Evolutionary conservation across 2,329 filamentous ascomycete genomes (phyloP), one percentile per base, ranked within the genome.

Genomic region (Aspergillus clavatus): DNA sequence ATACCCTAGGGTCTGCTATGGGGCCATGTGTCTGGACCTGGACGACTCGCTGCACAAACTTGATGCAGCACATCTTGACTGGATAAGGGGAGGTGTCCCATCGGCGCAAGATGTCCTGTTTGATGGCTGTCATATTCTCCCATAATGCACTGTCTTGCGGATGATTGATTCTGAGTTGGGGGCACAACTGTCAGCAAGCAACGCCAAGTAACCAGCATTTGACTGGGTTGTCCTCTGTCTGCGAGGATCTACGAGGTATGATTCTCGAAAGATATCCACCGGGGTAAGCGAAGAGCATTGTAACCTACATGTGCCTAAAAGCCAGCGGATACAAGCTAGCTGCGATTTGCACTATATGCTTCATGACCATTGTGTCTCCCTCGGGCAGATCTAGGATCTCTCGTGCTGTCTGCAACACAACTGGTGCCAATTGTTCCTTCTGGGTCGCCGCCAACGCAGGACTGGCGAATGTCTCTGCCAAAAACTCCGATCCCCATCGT

Each of bases 401-500:
- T 62, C 82, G 80, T 54, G 98, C 69, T 21, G 85, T 87, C 56
- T 89, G 84, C 60, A 98, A 72, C 47, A 95, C 87, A 48, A 81
- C 79, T 48, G 88, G 75, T 55, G 84, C 83, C 71, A 93, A 76
- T 50, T 82, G 83, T 74, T 82, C 88, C 75, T 97, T 98, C 66
- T 87, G 83, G 42, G 84, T 77, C 47, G 81, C 75, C 16, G 84
- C 74, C 58, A 97, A 77, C 18, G 86, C 82, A n/a, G 94, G 93
- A 48, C 88, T 94, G 46, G 93, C 86, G 71, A 98, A 97, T 2
- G 90, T 89, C 73, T 98, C 93, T 45, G 91, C 89, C 35, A 98
- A 76, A 63, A 98, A 98, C 50, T 96, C 90, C 52, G 90, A 85
- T 21, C 91, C 93, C 93, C 93, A 98, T 84, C 90, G 78, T 69